Conservation (phyloP, 345 rosid genomes). For the Hibiscus trionum region DNA sequence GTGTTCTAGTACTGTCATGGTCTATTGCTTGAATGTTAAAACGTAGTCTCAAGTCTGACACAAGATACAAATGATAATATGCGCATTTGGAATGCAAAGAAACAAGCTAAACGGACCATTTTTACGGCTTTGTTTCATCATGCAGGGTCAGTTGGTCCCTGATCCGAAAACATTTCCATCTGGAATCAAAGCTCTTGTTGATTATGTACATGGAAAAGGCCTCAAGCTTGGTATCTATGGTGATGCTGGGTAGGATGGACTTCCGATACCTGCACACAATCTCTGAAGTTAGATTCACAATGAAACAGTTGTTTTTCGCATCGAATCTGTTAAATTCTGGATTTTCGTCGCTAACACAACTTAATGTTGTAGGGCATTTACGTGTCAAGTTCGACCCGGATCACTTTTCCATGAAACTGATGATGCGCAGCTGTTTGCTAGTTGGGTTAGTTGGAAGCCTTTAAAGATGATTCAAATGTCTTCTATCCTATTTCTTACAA, state of each 20-base stretch:
- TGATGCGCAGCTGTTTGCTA: conserved; percentile 77
- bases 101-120: background rate
- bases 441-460: conserved; percentile 60
- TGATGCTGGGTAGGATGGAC: conserved; percentile 87
- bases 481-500: background rate
- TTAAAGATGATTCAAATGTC: background rate
- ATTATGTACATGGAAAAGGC: conserved; percentile 72
- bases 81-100: background rate
- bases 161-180: conserved; percentile 79
- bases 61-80: background rate
- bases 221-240: conserved; percentile 98
- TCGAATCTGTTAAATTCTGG: conserved; percentile 10
- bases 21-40: background rate
- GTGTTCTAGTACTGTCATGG: background rate
- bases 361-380: conserved; percentile 46
- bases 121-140: conserved; percentile 14
- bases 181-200: conserved; percentile 80
- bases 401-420: conserved; percentile 80
- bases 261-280: conserved; percentile 14
- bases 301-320: conserved; percentile 6
- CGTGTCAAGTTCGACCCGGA: conserved; percentile 95
- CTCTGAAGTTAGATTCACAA: conserved; percentile 17
- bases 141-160: conserved; percentile 72
- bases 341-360: conserved; percentile 10
- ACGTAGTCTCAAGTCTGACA: background rate